Evolutionary conservation across 1,284 basidiomycete species (phyloP), one percentile per base, ranked within the genome.

Genomic region (Trametes versicolor): DNA sequence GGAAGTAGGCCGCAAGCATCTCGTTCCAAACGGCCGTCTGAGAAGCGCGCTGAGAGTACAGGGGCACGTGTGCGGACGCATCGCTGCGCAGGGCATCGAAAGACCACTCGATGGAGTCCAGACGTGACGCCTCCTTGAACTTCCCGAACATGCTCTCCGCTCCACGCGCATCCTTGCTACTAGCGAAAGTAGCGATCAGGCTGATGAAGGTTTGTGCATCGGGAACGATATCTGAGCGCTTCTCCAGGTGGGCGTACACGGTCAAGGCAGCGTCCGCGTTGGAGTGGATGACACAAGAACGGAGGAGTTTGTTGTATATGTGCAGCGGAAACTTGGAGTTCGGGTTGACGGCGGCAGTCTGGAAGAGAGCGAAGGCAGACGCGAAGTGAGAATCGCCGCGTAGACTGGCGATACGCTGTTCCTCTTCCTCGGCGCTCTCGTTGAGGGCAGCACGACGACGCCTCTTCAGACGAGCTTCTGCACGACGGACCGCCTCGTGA

Each of bases 1-100:
- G 82, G 81, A 97, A 92, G 78, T 93, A 90, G 0, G 88, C 86
- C 50, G 86, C 81, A 60, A 97, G 86, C 87, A 96, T 93, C 67
- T 84, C 79, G 67, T 90, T 89, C 88, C 88, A 96, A 1, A 93
- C 82, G 39, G 80, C 71, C 34, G 88, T 78, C 60, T 84, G 82
- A 2, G 74, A 71, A 0, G 60, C 72, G 15, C 75, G 76, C 47
- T 62, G 39, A 5, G 32, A 32, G 34, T 65, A 54, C 15, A 21
- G 32, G 7, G 36, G 25, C 1, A 55, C n/a, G 15, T 50, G 39
- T 1, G 52, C 13, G 6, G 53, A 27, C 6, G 59, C 32, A 8
- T 63, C 47, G 23, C 19, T 9, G 9, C 27, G 58, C 0, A 63
- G 39, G 7, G 52, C 61, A 17, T 66, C 63, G 15, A 64, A 50